These are phyloP conservation scores for Candida sonorensis DNA, from an alignment of 805 yeast species.

Conservation along the genomic window DNA sequence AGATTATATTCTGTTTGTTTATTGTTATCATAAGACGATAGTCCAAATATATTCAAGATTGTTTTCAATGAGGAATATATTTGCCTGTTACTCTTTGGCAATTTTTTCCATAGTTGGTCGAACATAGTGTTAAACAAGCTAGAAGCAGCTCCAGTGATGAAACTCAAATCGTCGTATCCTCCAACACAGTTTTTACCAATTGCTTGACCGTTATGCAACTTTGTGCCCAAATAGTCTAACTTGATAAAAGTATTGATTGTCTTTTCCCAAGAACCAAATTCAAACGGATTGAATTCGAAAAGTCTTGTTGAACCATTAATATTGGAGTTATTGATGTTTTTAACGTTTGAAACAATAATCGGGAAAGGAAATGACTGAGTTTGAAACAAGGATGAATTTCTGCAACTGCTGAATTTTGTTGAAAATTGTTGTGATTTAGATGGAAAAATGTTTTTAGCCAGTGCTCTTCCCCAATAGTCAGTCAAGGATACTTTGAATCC, in stretches of 20 bases:
- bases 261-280: conserved; percentile 63
- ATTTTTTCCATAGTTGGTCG: conserved; percentile 37
- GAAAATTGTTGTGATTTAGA: conserved; percentile 34
- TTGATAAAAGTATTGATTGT: conserved; percentile 39
- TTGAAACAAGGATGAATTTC: conserved; percentile 30
- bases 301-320: conserved; percentile 34
- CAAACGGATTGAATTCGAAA: conserved; percentile 58
- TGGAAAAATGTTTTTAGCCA: conserved; percentile 41
- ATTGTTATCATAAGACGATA: conserved; percentile 27
- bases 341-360: conserved; percentile 34
- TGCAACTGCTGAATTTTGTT: conserved; percentile 19
- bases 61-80: conserved; percentile 29
- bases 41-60: conserved; percentile 37
- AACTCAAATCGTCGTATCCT: conserved; percentile 54
- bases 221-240: conserved; percentile 47
- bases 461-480: conserved; percentile 65
- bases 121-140: conserved; percentile 53
- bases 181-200: conserved; percentile 32
- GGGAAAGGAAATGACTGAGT: conserved; percentile 42
- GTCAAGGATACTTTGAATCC: conserved; percentile 56
- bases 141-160: conserved; percentile 58
- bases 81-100: conserved; percentile 25
- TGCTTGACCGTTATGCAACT: conserved; percentile 37
- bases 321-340: conserved; percentile 26
- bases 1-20: conserved; percentile 20